Percentiles rank a stretch among this genome's conserved stretches.
These are phyloP conservation scores for Aspergillus viridinutans DNA, from an alignment of 2,329 filamentous ascomycete species.

Conservation along the genomic window DNA sequence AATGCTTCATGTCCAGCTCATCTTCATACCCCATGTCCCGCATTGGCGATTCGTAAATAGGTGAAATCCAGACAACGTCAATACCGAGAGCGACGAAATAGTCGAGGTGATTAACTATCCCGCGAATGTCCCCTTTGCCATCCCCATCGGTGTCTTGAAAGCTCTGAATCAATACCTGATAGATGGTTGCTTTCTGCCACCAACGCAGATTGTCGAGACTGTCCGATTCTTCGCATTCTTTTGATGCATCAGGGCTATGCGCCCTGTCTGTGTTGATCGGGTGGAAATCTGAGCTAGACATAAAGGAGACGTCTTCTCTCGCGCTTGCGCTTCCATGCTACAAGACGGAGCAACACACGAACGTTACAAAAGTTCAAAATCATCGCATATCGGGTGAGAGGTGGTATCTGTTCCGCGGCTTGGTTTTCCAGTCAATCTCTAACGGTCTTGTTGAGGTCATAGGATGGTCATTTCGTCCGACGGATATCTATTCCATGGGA, in stretches of 20 bases:
- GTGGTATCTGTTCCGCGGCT: background rate
- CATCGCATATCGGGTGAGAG: background rate
- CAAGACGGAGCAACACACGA: background rate
- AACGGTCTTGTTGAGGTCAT: constrained; percentile 2
- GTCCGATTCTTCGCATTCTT: constrained; percentile 6
- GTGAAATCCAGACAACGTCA: constrained; percentile 39
- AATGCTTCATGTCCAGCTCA: background rate
- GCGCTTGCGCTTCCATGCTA: background rate
- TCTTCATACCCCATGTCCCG: constrained; percentile 48
- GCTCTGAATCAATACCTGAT: constrained; percentile 30
- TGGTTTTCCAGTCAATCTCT: background rate
- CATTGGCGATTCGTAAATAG: constrained; percentile 48
- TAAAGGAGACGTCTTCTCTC: background rate
- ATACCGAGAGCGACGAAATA: constrained; percentile 27
- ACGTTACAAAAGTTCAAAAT: background rate
- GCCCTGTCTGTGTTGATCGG: background rate
- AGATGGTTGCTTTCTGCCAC: constrained; percentile 38
- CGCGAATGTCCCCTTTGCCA: constrained; percentile 31
- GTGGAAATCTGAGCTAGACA: background rate
- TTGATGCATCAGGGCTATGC: constrained; percentile 1
- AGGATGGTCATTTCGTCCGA: background rate
- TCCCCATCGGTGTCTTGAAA: constrained; percentile 35
- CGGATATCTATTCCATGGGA: constrained; percentile 6
- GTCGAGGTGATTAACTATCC: constrained; percentile 27
- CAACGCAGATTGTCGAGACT: constrained; percentile 19